These are phyloP conservation scores for Penicillium italicum DNA, from an alignment of 2,329 filamentous ascomycete genomes.

Conservation along the genomic window DNA sequence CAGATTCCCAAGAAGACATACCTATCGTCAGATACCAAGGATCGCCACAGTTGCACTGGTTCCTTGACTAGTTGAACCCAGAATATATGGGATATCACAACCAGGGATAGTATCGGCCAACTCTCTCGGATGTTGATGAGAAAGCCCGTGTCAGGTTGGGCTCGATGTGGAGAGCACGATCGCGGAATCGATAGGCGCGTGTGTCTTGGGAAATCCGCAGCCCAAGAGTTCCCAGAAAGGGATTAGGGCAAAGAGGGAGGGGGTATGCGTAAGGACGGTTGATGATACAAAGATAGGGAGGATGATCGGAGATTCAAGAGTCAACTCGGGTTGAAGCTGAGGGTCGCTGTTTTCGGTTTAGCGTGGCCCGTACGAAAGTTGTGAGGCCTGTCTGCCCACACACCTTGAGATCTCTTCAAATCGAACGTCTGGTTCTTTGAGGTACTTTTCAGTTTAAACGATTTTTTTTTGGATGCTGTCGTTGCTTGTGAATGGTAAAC, in stretches of 20 bases:
- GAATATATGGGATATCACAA: slow-evolving; percentile 32
- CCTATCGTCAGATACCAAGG: slow-evolving; percentile 44
- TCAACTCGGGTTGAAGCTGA: slow-evolving; percentile 41
- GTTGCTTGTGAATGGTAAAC: neutral
- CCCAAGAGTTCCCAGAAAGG: slow-evolving; percentile 28
- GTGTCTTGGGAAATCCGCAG: slow-evolving; percentile 19
- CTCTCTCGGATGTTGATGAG: slow-evolving; percentile 21
- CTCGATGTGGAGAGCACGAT: slow-evolving; percentile 14
- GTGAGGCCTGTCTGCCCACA: slow-evolving; percentile 26
- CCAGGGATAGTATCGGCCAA: slow-evolving; percentile 28
- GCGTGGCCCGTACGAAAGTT: slow-evolving; percentile 27
- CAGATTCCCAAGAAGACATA: slow-evolving; percentile 26
- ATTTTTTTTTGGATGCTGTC: neutral
- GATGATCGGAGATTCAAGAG: slow-evolving; percentile 27
- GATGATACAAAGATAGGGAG: slow-evolving; percentile 33
- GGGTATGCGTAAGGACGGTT: slow-evolving; percentile 24
- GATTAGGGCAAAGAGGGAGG: slow-evolving; percentile 18
- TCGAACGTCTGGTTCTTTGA: neutral
- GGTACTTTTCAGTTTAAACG: neutral
- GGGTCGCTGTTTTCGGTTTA: slow-evolving; percentile 43
- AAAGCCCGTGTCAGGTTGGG: slow-evolving; percentile 19
- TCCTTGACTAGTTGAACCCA: slow-evolving; percentile 33
- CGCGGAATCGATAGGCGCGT: slow-evolving; percentile 23
- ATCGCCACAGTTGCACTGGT: slow-evolving; percentile 43
- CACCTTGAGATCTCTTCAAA: slow-evolving; percentile 10